Base-by-base conservation (phyloP, 1,284 basidiomycete genomes). In the Ceratobasidium sp. region DNA sequence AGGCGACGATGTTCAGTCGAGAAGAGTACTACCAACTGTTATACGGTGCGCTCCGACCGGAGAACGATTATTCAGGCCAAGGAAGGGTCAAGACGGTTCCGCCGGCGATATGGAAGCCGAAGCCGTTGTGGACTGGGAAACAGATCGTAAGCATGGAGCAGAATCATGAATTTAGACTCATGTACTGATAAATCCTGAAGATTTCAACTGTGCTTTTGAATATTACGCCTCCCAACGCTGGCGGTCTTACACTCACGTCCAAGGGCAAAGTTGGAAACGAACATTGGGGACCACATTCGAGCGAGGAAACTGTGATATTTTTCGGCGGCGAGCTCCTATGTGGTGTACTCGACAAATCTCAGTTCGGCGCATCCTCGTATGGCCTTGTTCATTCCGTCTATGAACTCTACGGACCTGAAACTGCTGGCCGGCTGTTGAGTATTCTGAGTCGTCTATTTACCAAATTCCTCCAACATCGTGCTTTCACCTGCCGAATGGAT, bases 401-500 rank as follows among this genome's bases (percentile, higher is more conserved):
- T 83, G 98, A 99, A 81, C 85, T 99, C n/a, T 99, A 98, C 81
- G 97, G 98, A 4, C 86, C 96, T 13, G 91, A 93, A 76, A 85
- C 89, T 22, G 97, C 98, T 9, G 98, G 96, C 71, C 91, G 92
- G 79, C 88, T 99, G 9, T 90, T 99, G 46, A 95, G 96, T 73
- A 92, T 98, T 76, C 88, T 99, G 76, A 95, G 94, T 81, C 90
- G 98, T 69, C 85, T 98, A 58, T 95, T 99, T 83, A 98, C 98
- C 72, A 98, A 98, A 82, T 98, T 94, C 84, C 86, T 99, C 62
- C 97, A 99, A 81, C 94, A 96, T 80, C 92, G 96, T 48, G 98
- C 95, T 0, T 99, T 99, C 84, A 96, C 97, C 1, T 99, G 98
- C 84, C 91, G 98, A 54, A 98, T 99, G 95, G 98, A 99, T 83